Evolutionary conservation across 768 basidiomycete species (phyloP).

Genomic region (Coprinopsis cinerea): DNA sequence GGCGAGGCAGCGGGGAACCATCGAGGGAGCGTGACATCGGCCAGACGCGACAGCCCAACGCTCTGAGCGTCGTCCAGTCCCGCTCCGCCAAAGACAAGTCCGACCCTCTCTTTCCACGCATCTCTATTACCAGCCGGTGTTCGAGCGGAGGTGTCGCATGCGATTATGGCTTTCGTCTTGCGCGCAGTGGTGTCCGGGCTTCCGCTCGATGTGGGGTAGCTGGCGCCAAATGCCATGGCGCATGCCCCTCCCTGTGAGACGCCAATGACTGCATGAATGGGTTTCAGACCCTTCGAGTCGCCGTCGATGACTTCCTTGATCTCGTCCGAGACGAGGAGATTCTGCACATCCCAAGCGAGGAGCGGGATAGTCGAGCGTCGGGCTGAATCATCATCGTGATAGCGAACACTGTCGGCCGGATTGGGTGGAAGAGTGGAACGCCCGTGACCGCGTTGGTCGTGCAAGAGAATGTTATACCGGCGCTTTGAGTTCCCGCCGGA

Average conservation of each 20-base stretch:
- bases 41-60: constrained; percentile 37
- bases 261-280: constrained; percentile 42
- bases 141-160: constrained; percentile 40
- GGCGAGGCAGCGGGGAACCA: constrained; percentile 42
- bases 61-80: constrained; percentile 23
- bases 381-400: constrained; percentile 3
- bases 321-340: constrained; percentile 22
- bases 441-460: constrained; percentile 50
- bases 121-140: constrained; percentile 41
- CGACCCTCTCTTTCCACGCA: constrained; percentile 44
- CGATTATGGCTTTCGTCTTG: constrained; percentile 35
- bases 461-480: constrained; percentile 42
- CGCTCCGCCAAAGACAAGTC: constrained; percentile 24
- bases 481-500: constrained; percentile 3
- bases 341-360: constrained; percentile 39
- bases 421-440: constrained; percentile 29
- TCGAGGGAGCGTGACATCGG: constrained; percentile 34
- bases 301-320: constrained; percentile 5
- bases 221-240: constrained; percentile 38
- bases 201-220: background rate
- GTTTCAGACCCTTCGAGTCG: constrained; percentile 17
- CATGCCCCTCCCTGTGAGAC: constrained; percentile 51
- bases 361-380: constrained; percentile 34
- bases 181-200: too few relatives aligned
- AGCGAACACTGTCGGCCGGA: background rate